Percentiles rank a stretch among this genome's conserved stretches.
These are phyloP conservation scores for Phaeolepiota aurea DNA, from an alignment of 768 basidiomycete genomes.

Conservation along the genomic window DNA sequence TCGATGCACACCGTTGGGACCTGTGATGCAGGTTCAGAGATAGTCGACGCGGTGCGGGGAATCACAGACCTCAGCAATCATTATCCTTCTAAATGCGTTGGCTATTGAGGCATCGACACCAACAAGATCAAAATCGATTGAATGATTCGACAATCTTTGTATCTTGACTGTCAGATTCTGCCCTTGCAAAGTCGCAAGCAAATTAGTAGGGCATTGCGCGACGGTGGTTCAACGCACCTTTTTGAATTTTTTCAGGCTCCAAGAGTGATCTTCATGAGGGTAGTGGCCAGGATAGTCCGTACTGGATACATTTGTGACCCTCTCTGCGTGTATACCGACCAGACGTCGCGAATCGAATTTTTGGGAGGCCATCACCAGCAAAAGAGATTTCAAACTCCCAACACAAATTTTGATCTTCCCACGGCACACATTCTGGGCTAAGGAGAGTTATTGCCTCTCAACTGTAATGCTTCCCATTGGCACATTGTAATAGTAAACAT, in stretches of 20 bases:
- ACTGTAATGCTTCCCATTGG: no score
- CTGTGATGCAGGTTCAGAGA: conserved; percentile 30
- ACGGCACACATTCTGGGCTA: no score
- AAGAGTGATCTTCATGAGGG: conserved; percentile 77
- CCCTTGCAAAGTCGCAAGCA: conserved; percentile 20
- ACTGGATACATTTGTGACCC: conserved; percentile 73
- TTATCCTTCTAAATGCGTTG: conserved; percentile 86
- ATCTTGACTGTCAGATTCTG: conserved; percentile 71
- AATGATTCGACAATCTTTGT: conserved; percentile 71
- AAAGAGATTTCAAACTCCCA: no score
- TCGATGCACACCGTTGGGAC: conserved; percentile 91
- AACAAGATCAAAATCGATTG: conserved; percentile 90
- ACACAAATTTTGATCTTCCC: no score
- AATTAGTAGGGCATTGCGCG: conserved; percentile 1
- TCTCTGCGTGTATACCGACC: conserved; percentile 63
- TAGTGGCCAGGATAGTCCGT: conserved; percentile 89
- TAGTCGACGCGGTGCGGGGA: background rate
- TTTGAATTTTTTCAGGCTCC: conserved; percentile 71
- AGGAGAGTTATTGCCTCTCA: no score
- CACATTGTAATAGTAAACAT: no score
- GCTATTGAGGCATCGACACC: conserved; percentile 96
- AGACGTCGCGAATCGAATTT: conserved; percentile 34
- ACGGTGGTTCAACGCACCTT: conserved; percentile 40
- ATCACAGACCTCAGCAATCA: conserved; percentile 81
- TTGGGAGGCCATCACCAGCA: background rate